A percentile compares a stretch with the other conserved stretches of the same genome.
phyloP scores from a whole-genome alignment of 495 filamentous ascomycete genomes.

The Penicillium paradoxum region DNA sequence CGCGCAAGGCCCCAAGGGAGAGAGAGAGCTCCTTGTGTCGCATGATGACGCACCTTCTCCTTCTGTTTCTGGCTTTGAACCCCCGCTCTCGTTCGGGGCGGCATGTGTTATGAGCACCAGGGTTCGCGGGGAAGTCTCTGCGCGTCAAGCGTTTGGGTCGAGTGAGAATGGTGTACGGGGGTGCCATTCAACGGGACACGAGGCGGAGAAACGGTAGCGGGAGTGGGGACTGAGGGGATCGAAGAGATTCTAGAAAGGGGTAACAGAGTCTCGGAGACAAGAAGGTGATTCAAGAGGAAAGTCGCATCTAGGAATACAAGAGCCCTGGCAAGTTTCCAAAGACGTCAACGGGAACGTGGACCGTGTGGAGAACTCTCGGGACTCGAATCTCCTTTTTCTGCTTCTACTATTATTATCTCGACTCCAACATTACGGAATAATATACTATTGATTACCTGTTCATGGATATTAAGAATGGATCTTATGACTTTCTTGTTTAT shows the following conservation, averaged over 20 bases:
- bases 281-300: neutral
- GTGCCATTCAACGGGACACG: slow-evolving; percentile 25
- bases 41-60: slow-evolving; percentile 65
- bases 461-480: neutral
- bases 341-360: slow-evolving; percentile 31
- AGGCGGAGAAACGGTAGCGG: slow-evolving; percentile 1
- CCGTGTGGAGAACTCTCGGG: slow-evolving; percentile 21
- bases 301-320: slow-evolving; percentile 13
- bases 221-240: slow-evolving; percentile 1
- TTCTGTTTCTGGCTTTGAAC: slow-evolving; percentile 88
- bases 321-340: slow-evolving; percentile 1
- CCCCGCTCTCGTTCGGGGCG: slow-evolving; percentile 74
- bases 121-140: slow-evolving; percentile 24
- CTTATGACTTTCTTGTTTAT: neutral
- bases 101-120: slow-evolving; percentile 46
- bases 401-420: neutral
- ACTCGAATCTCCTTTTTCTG: slow-evolving; percentile 13
- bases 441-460: too few relatives aligned
- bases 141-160: slow-evolving; percentile 17
- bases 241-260: slow-evolving; percentile 2
- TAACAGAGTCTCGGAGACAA: neutral
- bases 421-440: neutral
- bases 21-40: neutral
- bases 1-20: slow-evolving; percentile 4
- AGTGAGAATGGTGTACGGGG: slow-evolving; percentile 11